Percentiles rank a stretch among this genome's conserved stretches.
Evolutionary conservation across 2,329 filamentous ascomycete species (phyloP).

Genomic region (Hypoxylon sp.): DNA sequence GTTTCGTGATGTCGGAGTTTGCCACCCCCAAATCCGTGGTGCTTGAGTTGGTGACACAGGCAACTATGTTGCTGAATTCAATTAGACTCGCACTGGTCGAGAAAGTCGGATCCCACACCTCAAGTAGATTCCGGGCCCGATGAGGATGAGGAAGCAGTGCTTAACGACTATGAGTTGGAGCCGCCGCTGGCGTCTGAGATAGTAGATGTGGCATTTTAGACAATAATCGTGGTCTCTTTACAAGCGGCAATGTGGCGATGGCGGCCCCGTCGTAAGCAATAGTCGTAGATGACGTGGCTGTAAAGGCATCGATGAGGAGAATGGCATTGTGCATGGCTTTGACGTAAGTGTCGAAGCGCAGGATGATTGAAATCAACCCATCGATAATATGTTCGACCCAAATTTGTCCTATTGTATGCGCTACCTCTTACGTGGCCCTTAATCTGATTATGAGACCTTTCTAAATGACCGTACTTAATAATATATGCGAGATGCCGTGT

Average conservation of each 20-base stretch:
- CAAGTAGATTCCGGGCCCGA: neutral
- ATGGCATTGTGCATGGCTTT: slow-evolving; percentile 14
- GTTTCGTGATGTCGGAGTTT: neutral
- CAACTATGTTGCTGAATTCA: neutral
- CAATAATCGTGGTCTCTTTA: neutral
- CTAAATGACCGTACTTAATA: neutral
- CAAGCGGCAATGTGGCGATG: neutral
- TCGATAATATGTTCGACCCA: neutral
- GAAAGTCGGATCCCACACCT: neutral
- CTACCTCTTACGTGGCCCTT: neutral
- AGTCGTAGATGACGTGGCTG: slow-evolving; percentile 4
- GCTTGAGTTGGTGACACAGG: neutral
- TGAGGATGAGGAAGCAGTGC: neutral
- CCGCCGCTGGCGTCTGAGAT: neutral
- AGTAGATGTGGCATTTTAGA: neutral
- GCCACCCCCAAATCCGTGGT: neutral
- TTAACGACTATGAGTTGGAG: too few relatives aligned
- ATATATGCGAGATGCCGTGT: slow-evolving; percentile 6
- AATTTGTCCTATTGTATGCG: neutral
- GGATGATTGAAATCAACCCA: too few relatives aligned
- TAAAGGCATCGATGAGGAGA: slow-evolving; percentile 15
- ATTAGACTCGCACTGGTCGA: neutral
- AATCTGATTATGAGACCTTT: slow-evolving; percentile 19
- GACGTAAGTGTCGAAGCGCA: too few relatives aligned
- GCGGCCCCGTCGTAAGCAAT: neutral